Evolutionary conservation across 805 yeast genomes (phyloP).

Genomic region (Huiozyma sinensis): DNA sequence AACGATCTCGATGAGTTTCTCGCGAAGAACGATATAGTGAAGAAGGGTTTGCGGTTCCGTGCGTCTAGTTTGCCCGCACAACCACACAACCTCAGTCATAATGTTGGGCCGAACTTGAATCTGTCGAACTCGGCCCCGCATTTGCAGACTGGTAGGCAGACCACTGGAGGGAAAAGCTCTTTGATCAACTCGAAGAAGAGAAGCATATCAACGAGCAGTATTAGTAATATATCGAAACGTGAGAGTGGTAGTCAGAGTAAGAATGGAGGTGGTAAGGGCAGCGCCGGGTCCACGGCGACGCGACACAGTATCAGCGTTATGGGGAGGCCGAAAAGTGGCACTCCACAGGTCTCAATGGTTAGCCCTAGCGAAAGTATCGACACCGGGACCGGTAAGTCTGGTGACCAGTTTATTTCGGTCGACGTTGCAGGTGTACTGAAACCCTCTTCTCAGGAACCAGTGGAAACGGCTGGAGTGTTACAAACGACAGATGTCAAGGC

Average conservation of each 20-base stretch:
- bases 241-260: background rate
- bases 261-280: background rate
- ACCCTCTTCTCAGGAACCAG: background rate
- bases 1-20: slow-evolving; percentile 37
- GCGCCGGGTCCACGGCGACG: background rate
- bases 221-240: background rate
- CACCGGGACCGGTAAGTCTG: background rate
- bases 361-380: too few relatives aligned
- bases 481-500: background rate
- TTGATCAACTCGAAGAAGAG: slow-evolving; percentile 1
- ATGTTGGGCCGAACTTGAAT: background rate
- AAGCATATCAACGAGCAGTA: slow-evolving; percentile 2
- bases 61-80: slow-evolving; percentile 15
- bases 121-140: background rate
- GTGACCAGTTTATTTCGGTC: background rate
- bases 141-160: background rate
- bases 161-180: background rate
- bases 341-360: background rate
- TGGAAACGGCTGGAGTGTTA: background rate
- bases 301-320: background rate
- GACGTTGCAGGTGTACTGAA: background rate
- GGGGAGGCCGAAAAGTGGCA: background rate
- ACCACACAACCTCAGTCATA: background rate
- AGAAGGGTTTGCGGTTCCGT: slow-evolving; percentile 32
- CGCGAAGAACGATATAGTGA: slow-evolving; percentile 42